These are phyloP conservation scores for Fusarium sp. DNA, from an alignment of 2,329 filamentous ascomycete species.

Conservation along the genomic window DNA sequence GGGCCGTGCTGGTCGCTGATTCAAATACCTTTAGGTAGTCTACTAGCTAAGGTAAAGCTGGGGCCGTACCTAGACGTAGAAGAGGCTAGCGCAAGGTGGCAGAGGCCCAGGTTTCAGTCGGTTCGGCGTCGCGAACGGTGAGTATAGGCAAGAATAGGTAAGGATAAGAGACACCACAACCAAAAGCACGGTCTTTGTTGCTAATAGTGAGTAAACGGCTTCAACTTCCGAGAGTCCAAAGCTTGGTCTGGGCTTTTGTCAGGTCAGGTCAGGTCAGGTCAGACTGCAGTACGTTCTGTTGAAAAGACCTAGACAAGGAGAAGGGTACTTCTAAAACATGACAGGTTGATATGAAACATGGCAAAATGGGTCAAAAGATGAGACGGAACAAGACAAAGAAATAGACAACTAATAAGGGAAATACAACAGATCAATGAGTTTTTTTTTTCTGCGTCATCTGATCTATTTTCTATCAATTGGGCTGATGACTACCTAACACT, in stretches of 20 bases:
- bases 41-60: conserved; percentile 14
- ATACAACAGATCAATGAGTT: background rate
- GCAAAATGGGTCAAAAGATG: conserved; percentile 13
- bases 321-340: conserved; percentile 24
- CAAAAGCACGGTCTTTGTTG: conserved; percentile 29
- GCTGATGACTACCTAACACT: conserved; percentile 30
- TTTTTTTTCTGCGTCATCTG: conserved; percentile 32
- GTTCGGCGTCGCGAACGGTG: conserved; percentile 45
- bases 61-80: conserved; percentile 7
- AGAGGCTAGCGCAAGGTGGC: conserved; percentile 37
- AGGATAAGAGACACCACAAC: conserved; percentile 24
- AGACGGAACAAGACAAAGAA: conserved; percentile 13
- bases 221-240: background rate
- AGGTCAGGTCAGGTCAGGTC: background rate
- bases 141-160: conserved; percentile 39
- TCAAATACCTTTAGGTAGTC: conserved; percentile 30
- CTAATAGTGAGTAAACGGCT: background rate
- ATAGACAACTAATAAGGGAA: background rate
- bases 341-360: conserved; percentile 35
- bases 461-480: conserved; percentile 28
- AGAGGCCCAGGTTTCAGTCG: conserved; percentile 47
- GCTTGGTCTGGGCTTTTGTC: conserved; percentile 4
- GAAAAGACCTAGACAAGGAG: background rate
- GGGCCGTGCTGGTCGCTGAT: conserved; percentile 40
- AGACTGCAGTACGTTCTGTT: background rate